phyloP scores from a whole-genome alignment of 495 filamentous ascomycete species.

The Neurospora africana region DNA sequence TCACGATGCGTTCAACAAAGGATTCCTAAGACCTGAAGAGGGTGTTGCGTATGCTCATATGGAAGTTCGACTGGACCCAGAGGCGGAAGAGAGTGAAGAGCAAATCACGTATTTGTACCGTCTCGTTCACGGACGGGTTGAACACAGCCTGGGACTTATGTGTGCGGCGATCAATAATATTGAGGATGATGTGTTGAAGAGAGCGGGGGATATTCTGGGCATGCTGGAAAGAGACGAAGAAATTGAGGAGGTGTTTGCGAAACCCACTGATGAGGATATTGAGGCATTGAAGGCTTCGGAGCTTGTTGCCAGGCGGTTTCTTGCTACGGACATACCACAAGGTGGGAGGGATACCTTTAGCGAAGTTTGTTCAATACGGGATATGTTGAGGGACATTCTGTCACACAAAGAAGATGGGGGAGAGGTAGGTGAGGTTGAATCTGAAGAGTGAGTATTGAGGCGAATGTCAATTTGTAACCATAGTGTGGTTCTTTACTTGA shows the following conservation, averaged over 20 bases:
- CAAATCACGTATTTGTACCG: constrained; percentile 87
- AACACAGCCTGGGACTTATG: constrained; percentile 73
- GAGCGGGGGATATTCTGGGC: constrained; percentile 65
- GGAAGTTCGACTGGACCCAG: constrained; percentile 65
- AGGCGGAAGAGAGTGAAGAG: constrained; percentile 48
- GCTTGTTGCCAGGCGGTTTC: constrained; percentile 9
- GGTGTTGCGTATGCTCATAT: constrained; percentile 68
- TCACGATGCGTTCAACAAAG: constrained; percentile 81
- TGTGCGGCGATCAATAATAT: constrained; percentile 83
- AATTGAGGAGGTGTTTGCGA: constrained; percentile 9
- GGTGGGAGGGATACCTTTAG: neutral
- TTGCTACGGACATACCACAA: constrained; percentile 4
- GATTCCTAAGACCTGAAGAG: constrained; percentile 49
- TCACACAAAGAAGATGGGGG: neutral
- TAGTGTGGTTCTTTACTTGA: too few species aligned
- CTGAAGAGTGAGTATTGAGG: neutral
- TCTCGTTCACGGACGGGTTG: constrained; percentile 56
- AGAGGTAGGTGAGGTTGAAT: neutral
- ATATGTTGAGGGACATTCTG: neutral
- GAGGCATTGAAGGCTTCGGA: constrained; percentile 7
- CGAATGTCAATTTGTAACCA: too few species aligned
- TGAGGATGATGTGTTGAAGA: constrained; percentile 54
- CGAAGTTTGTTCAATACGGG: neutral
- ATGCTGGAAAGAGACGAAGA: constrained; percentile 51
- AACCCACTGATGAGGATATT: constrained; percentile 9